Conservation (phyloP, 208 protist genomes). For the Angomonas deanei region DNA sequence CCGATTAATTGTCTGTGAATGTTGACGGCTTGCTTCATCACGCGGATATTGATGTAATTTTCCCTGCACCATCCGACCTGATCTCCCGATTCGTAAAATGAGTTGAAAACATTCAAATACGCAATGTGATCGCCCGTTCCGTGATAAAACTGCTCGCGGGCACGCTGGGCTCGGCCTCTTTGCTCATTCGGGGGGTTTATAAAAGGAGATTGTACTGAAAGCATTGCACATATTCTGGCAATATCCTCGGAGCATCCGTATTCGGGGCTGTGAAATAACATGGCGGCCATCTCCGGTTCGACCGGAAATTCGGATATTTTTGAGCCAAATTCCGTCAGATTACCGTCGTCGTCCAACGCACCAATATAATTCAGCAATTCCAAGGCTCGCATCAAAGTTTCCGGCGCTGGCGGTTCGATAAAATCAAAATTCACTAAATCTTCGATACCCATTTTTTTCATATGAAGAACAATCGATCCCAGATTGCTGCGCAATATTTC, state of each 20-base stretch:
- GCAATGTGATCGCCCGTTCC: slow-evolving; percentile 96
- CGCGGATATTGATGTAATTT: slow-evolving; percentile 96
- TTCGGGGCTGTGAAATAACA: slow-evolving; percentile 93
- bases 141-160: slow-evolving; percentile 95
- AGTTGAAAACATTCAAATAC: slow-evolving; percentile 91
- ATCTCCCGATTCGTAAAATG: slow-evolving; percentile 57
- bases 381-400: slow-evolving; percentile 93
- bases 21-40: slow-evolving; percentile 93
- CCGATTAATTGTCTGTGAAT: slow-evolving; percentile 92
- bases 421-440: slow-evolving; percentile 98
- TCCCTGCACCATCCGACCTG: slow-evolving; percentile 94
- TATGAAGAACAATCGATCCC: slow-evolving; percentile 93
- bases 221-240: slow-evolving; percentile 96
- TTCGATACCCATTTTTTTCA: slow-evolving; percentile 98
- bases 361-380: slow-evolving; percentile 94
- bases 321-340: slow-evolving; percentile 93
- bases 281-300: slow-evolving; percentile 96
- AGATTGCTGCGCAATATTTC: slow-evolving; percentile 98
- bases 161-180: slow-evolving; percentile 58
- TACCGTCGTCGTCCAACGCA: slow-evolving; percentile 96
- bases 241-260: slow-evolving; percentile 96
- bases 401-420: slow-evolving; percentile 96
- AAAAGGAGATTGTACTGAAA: slow-evolving; percentile 85
- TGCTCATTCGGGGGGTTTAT: slow-evolving; percentile 71
- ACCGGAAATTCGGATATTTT: slow-evolving; percentile 98